A percentile compares a stretch with the other conserved stretches of the same genome.
These are phyloP conservation scores for Paramarasmius palmivorus DNA, from an alignment of 1,284 basidiomycete species.

Conservation along the genomic window DNA sequence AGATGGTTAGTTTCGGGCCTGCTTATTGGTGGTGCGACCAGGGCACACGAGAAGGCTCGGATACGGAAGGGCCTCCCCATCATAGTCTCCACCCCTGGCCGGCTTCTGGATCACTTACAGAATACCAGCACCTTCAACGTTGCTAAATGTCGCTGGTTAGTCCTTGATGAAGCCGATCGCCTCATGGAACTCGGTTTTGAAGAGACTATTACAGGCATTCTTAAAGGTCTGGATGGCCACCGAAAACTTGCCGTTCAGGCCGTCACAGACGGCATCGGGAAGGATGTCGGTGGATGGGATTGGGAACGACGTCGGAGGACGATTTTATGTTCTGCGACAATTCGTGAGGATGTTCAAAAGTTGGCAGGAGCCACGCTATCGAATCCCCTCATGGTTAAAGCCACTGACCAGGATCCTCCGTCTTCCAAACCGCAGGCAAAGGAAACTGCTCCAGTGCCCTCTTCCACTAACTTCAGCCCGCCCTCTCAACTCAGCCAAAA, in stretches of 20 bases:
- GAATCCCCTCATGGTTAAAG: slow-evolving; percentile 75
- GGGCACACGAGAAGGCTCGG: slow-evolving; percentile 67
- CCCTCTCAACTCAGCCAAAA: slow-evolving; percentile 95
- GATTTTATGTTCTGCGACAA: slow-evolving; percentile 95
- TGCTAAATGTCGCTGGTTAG: slow-evolving; percentile 93
- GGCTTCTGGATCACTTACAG: slow-evolving; percentile 92
- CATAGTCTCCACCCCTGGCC: slow-evolving; percentile 94
- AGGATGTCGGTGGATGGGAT: slow-evolving; percentile 84
- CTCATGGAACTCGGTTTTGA: slow-evolving; percentile 98
- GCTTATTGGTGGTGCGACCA: slow-evolving; percentile 80
- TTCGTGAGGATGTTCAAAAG: slow-evolving; percentile 92
- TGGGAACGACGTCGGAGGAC: slow-evolving; percentile 80
- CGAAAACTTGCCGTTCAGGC: slow-evolving; percentile 74
- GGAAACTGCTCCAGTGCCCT: slow-evolving; percentile 10
- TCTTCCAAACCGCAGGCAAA: slow-evolving; percentile 16
- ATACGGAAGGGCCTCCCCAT: slow-evolving; percentile 75
- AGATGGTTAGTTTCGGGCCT: slow-evolving; percentile 95
- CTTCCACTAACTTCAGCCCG: slow-evolving; percentile 76
- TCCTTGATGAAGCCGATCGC: slow-evolving; percentile 96
- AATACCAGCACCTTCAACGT: slow-evolving; percentile 92
- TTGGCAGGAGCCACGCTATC: slow-evolving; percentile 83
- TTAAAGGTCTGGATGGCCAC: slow-evolving; percentile 83
- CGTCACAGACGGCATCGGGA: slow-evolving; percentile 65
- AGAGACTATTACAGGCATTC: slow-evolving; percentile 86
- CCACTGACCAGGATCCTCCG: slow-evolving; percentile 37